Base-by-base conservation (phyloP, 2,329 filamentous ascomycete genomes). In the Colletotrichum sp. region DNA sequence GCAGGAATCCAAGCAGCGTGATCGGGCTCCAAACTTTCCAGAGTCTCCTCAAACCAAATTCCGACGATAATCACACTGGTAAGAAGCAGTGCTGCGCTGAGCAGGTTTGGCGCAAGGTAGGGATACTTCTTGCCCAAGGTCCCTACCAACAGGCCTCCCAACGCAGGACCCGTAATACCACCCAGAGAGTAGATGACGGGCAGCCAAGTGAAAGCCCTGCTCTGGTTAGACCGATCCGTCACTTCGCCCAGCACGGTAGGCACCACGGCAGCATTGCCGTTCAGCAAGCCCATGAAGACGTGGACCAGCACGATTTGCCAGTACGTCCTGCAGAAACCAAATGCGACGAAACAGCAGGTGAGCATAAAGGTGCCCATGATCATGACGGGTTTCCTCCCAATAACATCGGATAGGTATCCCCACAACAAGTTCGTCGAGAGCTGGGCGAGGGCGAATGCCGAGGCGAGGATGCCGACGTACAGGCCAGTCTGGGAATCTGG, bases 121-220 rank as follows among this genome's bases (percentile, higher is more conserved):
- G 97, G 97, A 82, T 95, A 96, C 2, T 89, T 87, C 64, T 91
- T 90, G 3, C 84, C 83, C 32, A 91, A 82, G 63, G 88, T 89
- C 60, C 93, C 91, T 0, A 98, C 94, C 71, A 99, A 85, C 55
- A 98, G 83, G 0, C 97, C 97, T 16, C 97, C 97, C n/a, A 99
- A 86, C 2, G 98, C 92, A 1, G 97, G 97, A 0, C 97, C 97
- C 0, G 96, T 97, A 77, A 99, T 98, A 59, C 95, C 95, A 21
- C 97, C 97, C 39, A 99, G 88, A 6, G 96, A 96, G 84, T 99
- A 99, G n/a, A 99, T 93, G 52, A 99, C 94, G 0, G 97, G 97
- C 57, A 99, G 88, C 86, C 98, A 99, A 3, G 95, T 97, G 81
- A 99, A 99, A 0, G 96, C 97, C 69, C 91, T 91, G 81, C 95